Evolutionary conservation across 768 basidiomycete species (phyloP), one percentile per base, ranked within the genome.

Genomic region (Trametes maxima): DNA sequence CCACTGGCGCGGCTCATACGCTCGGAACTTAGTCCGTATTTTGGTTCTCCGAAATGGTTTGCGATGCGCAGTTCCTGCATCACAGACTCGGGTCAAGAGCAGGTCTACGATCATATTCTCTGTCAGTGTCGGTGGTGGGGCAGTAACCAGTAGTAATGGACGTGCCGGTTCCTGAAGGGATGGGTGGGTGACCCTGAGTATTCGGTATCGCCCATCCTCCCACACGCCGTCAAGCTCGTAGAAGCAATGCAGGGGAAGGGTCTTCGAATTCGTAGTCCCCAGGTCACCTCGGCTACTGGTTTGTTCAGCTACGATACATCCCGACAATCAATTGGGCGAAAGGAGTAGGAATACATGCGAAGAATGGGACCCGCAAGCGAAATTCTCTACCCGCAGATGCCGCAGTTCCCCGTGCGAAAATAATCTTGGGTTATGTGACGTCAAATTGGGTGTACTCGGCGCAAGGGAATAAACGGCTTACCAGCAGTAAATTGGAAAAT

Each of bases 61-160:
- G 19, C 5, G 12, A 58, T 28, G 25, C 57, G n/a, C 48, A 51
- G 11, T 10, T 17, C 46, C 37, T 28, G 19, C n/a, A 17, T 21
- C 48, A 24, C 11, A 28, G 24, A 16, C 22, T 25, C 40, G 40
- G 28, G 21, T 3, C 10, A 35, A 10, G 48, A n/a, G 40, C 16
- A 42, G n/a, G 3, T 19, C 57, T 58, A 48, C 48, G 57, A 58
- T 58, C 57, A 58, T 24, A 17, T 39, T 33, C 22, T 8, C 14
- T 48, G 48, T 44, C 40, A 43, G 35, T 8, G 19, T 11, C 17
- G 4, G 12, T 5, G 33, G 19, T n/a, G 43, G 14, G 14, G 21
- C 21, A 35, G 28, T 43, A 1, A 25, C n/a, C n/a, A n/a, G n/a
- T 10, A 35, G 28, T 16, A 43, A 33, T 55, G 54, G 43, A 55